phyloP scores from a whole-genome alignment of 1,284 basidiomycete genomes.

The Ustilago loliicola region DNA sequence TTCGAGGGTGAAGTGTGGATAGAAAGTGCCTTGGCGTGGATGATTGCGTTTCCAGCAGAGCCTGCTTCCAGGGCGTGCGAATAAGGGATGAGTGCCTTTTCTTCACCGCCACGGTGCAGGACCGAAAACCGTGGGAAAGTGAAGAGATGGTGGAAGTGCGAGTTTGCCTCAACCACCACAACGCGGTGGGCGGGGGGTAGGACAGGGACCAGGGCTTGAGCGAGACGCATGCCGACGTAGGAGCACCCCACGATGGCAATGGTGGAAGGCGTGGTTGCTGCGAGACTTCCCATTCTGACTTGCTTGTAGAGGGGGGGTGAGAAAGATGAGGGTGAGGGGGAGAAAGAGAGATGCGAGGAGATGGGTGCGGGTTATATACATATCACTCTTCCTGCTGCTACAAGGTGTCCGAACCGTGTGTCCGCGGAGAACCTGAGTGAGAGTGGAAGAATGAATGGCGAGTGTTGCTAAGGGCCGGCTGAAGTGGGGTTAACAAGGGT shows the following conservation, averaged over 20 bases:
- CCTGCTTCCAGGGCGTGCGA: conserved; percentile 76
- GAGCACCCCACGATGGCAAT: conserved; percentile 48
- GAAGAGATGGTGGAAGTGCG: conserved; percentile 73
- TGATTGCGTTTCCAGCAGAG: background rate
- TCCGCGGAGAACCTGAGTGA: background rate
- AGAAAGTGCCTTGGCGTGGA: conserved; percentile 38
- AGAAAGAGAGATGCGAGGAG: background rate
- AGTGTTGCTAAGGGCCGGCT: background rate
- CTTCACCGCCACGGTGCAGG: conserved; percentile 72
- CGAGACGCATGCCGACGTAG: conserved; percentile 53
- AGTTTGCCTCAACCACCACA: conserved; percentile 72
- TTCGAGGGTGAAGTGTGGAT: conserved; percentile 5
- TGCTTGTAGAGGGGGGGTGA: background rate
- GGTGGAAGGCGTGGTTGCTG: conserved; percentile 20
- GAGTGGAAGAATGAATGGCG: background rate
- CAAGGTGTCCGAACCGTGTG: background rate
- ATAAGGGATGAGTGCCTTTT: conserved; percentile 75
- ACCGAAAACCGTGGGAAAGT: conserved; percentile 74
- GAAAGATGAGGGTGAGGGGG: conserved; percentile 2
- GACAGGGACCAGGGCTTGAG: conserved; percentile 69
- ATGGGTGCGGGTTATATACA: conserved; percentile 10
- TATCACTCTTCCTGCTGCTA: background rate
- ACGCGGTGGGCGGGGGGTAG: conserved; percentile 71
- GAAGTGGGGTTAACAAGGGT: conserved; percentile 2
- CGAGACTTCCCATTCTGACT: conserved; percentile 16